A percentile compares a stretch with the other conserved stretches of the same genome.
These are phyloP conservation scores for Oryza longistaminata DNA, from an alignment of 176 grass and related monocot genomes.

Conservation along the genomic window DNA sequence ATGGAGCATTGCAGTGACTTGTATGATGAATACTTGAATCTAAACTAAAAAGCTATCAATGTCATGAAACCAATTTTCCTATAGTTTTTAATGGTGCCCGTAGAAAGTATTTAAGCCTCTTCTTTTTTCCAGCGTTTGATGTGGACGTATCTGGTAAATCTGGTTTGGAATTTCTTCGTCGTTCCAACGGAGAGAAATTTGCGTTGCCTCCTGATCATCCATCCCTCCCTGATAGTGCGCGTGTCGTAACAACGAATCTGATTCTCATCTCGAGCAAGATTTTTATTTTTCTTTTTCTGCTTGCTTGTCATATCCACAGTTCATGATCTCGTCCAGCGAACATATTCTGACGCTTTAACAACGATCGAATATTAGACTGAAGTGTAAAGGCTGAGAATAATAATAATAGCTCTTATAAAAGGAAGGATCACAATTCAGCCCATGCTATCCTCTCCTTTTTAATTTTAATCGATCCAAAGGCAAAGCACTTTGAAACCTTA, in stretches of 20 bases:
- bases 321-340: not conserved
- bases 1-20: not conserved
- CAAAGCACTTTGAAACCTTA: no score
- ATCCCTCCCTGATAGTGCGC: not conserved
- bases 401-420: not conserved
- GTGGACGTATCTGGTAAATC: not conserved
- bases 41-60: no score
- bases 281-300: not conserved
- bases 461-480: not conserved
- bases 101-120: not conserved
- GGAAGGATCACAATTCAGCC: not conserved
- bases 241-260: not conserved
- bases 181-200: not conserved
- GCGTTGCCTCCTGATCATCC: not conserved
- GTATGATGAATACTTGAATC: not conserved
- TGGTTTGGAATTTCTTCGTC: not conserved
- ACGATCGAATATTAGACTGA: not conserved
- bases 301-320: not conserved
- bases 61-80: no score
- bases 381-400: not conserved
- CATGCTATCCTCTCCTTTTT: not conserved
- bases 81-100: not conserved
- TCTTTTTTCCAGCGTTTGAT: not conserved
- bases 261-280: not conserved
- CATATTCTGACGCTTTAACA: not conserved